These are phyloP conservation scores for Mortierella sp. DNA, from an alignment of 371 early-diverging fungal genomes.

Conservation along the genomic window DNA sequence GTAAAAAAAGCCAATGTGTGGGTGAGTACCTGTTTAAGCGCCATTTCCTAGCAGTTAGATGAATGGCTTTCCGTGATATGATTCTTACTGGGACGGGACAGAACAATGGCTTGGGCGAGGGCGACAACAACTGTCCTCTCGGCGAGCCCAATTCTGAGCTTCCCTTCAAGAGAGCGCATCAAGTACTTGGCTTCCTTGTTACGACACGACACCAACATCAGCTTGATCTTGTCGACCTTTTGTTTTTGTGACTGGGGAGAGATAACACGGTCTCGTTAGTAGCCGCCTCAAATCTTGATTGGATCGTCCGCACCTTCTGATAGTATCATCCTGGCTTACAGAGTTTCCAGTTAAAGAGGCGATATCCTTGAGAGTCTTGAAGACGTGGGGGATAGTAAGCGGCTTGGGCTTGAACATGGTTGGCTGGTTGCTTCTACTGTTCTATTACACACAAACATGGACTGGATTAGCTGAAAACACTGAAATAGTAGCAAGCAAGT, in stretches of 20 bases:
- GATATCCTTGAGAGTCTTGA: slow-evolving; percentile 90
- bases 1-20: too few relatives aligned
- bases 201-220: slow-evolving; percentile 86
- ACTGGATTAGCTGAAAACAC: background rate
- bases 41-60: too few relatives aligned
- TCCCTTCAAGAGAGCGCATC: slow-evolving; percentile 95
- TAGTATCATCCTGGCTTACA: slow-evolving; percentile 45
- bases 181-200: slow-evolving; percentile 95
- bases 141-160: slow-evolving; percentile 97
- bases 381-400: slow-evolving; percentile 87
- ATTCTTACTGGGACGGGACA: slow-evolving; percentile 61
- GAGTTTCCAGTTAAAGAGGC: slow-evolving; percentile 86
- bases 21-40: too few relatives aligned
- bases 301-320: background rate
- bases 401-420: slow-evolving; percentile 86
- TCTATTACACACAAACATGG: slow-evolving; percentile 56
- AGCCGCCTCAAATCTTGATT: background rate
- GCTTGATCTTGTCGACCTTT: slow-evolving; percentile 90
- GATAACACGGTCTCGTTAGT: background rate
- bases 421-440: slow-evolving; percentile 81
- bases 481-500: background rate
- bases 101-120: slow-evolving; percentile 85
- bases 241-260: slow-evolving; percentile 73
- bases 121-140: slow-evolving; percentile 95
- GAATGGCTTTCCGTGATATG: background rate